Conservation (phyloP, 805 yeast genomes). For the Torulaspora gathmanii region DNA sequence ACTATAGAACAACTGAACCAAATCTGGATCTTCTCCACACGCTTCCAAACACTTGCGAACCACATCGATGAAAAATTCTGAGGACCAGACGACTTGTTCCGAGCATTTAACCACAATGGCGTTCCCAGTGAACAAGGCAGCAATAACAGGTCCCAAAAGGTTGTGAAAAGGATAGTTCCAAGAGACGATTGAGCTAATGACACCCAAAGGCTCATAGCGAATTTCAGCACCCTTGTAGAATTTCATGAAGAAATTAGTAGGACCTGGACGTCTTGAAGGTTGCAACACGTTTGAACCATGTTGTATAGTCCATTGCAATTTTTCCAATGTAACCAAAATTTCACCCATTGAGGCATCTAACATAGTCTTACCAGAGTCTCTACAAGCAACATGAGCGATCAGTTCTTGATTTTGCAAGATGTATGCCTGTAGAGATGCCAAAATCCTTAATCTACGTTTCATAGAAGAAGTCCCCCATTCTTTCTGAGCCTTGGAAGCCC, state of each 20-base stretch:
- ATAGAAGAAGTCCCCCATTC: constrained; percentile 45
- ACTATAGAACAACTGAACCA: constrained; percentile 84
- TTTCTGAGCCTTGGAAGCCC: constrained; percentile 35
- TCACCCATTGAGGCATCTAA: constrained; percentile 96
- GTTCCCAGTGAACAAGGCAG: constrained; percentile 86
- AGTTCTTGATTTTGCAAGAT: constrained; percentile 78
- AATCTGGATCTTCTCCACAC: constrained; percentile 71
- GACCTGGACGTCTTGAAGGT: constrained; percentile 78
- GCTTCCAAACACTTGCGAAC: constrained; percentile 66
- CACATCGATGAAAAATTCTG: constrained; percentile 68
- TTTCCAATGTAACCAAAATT: constrained; percentile 90
- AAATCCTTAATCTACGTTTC: constrained; percentile 61
- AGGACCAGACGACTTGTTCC: constrained; percentile 94
- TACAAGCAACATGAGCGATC: constrained; percentile 86
- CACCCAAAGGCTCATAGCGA: constrained; percentile 84
- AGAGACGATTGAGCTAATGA: constrained; percentile 83
- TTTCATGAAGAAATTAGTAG: constrained; percentile 71
- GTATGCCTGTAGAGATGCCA: constrained; percentile 65
- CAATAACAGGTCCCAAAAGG: constrained; percentile 85
- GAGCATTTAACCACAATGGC: constrained; percentile 90
- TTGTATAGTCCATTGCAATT: constrained; percentile 80
- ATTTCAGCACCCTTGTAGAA: constrained; percentile 90
- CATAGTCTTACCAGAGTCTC: constrained; percentile 95
- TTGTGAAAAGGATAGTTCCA: constrained; percentile 99
- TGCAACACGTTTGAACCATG: constrained; percentile 73